Conservation (phyloP, 1,139 yeast genomes). For the Lodderomyces oxycetoniae region DNA sequence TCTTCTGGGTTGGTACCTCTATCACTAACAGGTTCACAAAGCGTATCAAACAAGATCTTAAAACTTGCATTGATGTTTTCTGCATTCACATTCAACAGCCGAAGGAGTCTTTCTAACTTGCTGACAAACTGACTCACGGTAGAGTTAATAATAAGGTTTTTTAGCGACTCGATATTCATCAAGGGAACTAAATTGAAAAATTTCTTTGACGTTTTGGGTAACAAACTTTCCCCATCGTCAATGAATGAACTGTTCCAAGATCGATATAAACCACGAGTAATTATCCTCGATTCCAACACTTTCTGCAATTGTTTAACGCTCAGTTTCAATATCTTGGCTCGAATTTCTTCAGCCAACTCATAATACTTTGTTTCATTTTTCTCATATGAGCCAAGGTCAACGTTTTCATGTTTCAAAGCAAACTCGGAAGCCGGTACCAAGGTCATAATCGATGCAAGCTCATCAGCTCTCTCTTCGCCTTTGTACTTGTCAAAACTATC, state of each 20-base stretch:
- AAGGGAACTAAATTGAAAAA: slow-evolving; percentile 30
- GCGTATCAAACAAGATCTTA: slow-evolving; percentile 38
- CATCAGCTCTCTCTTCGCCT: slow-evolving; percentile 17
- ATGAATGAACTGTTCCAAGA: slow-evolving; percentile 8
- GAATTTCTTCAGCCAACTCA: slow-evolving; percentile 56
- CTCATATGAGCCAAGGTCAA: slow-evolving; percentile 12
- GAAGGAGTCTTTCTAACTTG: neutral
- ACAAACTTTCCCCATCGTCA: slow-evolving; percentile 29
- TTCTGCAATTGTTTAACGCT: slow-evolving; percentile 35
- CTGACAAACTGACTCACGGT: neutral
- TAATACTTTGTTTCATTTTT: slow-evolving; percentile 41
- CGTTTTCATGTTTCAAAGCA: slow-evolving; percentile 9
- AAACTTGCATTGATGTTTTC: slow-evolving; percentile 53
- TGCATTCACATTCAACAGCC: slow-evolving; percentile 29
- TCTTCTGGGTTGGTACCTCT: slow-evolving; percentile 57
- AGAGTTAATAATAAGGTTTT: neutral
- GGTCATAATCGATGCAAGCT: slow-evolving; percentile 23
- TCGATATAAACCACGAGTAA: slow-evolving; percentile 20
- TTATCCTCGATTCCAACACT: slow-evolving; percentile 24
- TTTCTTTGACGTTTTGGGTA: slow-evolving; percentile 36
- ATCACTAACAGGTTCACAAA: slow-evolving; percentile 42
- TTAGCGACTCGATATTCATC: slow-evolving; percentile 12
- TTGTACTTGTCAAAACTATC: slow-evolving; percentile 8
- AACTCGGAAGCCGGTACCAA: slow-evolving; percentile 17
- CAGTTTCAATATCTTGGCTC: slow-evolving; percentile 49